Evolutionary conservation across 371 early-diverging fungal species (phyloP).

Genomic region (Paraphysoderma sedebokerense): DNA sequence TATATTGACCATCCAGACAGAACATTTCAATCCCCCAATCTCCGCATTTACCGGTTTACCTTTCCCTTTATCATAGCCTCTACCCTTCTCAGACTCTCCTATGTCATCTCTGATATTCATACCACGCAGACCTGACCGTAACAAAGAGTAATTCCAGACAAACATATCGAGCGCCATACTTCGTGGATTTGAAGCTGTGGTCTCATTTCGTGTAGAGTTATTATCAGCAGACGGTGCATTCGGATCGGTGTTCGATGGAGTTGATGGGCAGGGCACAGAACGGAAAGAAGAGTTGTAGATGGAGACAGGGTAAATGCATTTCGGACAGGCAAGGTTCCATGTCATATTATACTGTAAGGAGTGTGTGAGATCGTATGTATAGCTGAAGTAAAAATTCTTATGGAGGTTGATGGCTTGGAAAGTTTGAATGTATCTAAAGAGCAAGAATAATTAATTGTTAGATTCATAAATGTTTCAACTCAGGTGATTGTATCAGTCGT

Average conservation of each 20-base stretch:
- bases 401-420: constrained; percentile 65
- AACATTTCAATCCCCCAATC: constrained; percentile 42
- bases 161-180: constrained; percentile 49
- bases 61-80: background rate
- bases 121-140: background rate
- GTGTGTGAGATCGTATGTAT: constrained; percentile 84
- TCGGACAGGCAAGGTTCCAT: constrained; percentile 6
- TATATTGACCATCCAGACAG: constrained; percentile 76
- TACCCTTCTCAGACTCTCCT: background rate
- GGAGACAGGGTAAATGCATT: background rate
- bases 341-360: constrained; percentile 79
- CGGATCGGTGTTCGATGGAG: background rate
- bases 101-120: background rate
- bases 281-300: background rate
- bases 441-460: constrained; percentile 21
- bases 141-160: constrained; percentile 34
- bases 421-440: constrained; percentile 44
- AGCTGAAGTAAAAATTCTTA: constrained; percentile 81
- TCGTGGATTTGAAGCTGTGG: background rate
- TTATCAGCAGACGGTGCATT: background rate
- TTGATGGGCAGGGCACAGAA: background rate
- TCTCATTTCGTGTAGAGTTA: background rate
- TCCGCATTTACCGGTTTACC: constrained; percentile 50
- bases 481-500: constrained; percentile 3
- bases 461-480: constrained; percentile 17